A percentile compares a stretch with the other conserved stretches of the same genome.
These are phyloP conservation scores for Herpotrichia juniperi DNA, from an alignment of 2,329 filamentous ascomycete species.

Conservation along the genomic window DNA sequence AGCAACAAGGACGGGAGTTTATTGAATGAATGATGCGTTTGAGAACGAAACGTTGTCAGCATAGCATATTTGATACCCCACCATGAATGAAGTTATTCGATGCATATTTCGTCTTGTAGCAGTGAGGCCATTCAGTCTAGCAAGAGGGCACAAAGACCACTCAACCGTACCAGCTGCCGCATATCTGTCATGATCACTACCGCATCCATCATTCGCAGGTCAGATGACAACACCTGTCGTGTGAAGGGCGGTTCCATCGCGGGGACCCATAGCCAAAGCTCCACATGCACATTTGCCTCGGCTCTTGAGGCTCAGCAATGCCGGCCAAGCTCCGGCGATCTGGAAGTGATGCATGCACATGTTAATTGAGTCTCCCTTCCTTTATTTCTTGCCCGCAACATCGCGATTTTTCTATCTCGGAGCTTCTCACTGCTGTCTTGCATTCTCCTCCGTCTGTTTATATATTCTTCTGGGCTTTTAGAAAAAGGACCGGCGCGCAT, in stretches of 20 bases:
- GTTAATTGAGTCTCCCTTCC: background rate
- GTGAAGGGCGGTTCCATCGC: background rate
- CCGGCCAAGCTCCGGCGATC: conserved; percentile 1
- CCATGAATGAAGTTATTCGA: no score
- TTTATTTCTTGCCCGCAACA: background rate
- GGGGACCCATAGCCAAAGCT: background rate
- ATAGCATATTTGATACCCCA: no score
- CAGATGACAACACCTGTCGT: no score
- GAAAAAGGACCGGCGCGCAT: background rate
- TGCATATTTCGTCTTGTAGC: no score
- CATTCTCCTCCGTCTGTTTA: background rate
- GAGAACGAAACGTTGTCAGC: no score
- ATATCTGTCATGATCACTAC: no score
- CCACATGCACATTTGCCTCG: background rate
- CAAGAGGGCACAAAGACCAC: no score
- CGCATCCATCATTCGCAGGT: no score
- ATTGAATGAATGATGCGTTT: no score
- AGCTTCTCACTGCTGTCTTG: background rate
- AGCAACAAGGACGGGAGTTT: no score
- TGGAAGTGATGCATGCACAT: background rate
- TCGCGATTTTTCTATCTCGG: background rate
- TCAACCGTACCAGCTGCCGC: no score
- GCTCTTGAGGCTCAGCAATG: background rate
- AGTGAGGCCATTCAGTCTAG: no score
- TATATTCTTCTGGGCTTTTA: background rate